phyloP scores from a whole-genome alignment of 768 basidiomycete species.

The Tricholoma matsutake region DNA sequence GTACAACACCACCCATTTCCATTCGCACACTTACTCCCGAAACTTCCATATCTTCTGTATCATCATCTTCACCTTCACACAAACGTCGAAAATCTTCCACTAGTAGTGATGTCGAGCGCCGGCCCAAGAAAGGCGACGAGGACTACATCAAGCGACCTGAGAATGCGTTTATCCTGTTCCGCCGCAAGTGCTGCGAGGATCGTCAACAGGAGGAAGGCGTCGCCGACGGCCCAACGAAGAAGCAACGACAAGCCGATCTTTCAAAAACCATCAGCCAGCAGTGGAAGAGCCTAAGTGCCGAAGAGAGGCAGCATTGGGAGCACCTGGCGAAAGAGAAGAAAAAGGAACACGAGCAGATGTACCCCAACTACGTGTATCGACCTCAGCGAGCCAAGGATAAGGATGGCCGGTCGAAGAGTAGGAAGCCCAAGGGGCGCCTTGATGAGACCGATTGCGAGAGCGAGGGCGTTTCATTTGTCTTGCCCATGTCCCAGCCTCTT shows the following conservation, averaged over 20 bases:
- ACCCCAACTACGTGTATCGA: constrained; percentile 78
- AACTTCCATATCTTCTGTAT: constrained; percentile 36
- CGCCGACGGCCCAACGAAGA: constrained; percentile 50
- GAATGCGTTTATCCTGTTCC: constrained; percentile 84
- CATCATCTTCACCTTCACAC: constrained; percentile 37
- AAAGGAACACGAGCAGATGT: constrained; percentile 71
- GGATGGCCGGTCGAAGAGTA: constrained; percentile 46
- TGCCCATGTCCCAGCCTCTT: constrained; percentile 31
- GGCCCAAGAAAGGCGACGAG: constrained; percentile 71
- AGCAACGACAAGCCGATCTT: constrained; percentile 66
- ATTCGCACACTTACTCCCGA: constrained; percentile 42
- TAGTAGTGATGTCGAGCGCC: constrained; percentile 48
- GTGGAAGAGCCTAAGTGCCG: constrained; percentile 66
- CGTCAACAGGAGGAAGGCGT: constrained; percentile 53
- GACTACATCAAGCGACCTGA: constrained; percentile 83
- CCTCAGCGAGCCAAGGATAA: constrained; percentile 63
- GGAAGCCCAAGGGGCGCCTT: constrained; percentile 37
- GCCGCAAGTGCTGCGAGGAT: constrained; percentile 74
- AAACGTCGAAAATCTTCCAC: constrained; percentile 54
- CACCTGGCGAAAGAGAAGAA: constrained; percentile 75
- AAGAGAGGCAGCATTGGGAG: constrained; percentile 75
- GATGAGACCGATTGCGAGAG: constrained; percentile 23
- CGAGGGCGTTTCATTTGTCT: constrained; percentile 39
- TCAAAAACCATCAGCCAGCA: constrained; percentile 81
- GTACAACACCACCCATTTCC: constrained; percentile 32